phyloP scores from a whole-genome alignment of 2,329 filamentous ascomycete genomes.

The Sclerotinia sclerotiorum region DNA sequence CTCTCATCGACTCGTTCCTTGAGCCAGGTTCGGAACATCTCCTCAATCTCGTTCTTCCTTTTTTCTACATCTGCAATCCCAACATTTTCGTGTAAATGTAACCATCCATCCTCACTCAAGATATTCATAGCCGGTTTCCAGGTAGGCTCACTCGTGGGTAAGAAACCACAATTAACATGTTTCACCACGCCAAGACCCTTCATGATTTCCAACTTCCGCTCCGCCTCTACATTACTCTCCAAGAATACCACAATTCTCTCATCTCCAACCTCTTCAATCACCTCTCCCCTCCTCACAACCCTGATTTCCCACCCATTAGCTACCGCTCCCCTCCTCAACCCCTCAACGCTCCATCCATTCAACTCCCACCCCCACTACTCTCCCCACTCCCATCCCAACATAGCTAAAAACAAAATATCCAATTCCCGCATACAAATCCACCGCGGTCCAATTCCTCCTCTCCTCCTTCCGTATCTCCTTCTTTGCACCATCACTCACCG shows the following conservation, averaged over 20 bases:
- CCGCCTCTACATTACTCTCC: conserved; percentile 61
- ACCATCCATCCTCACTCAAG: conserved; percentile 49
- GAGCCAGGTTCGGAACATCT: conserved; percentile 29
- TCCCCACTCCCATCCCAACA: conserved; percentile 62
- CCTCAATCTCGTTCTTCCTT: conserved; percentile 33
- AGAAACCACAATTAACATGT: conserved; percentile 65
- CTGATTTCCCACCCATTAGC: conserved; percentile 65
- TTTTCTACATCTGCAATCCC: conserved; percentile 52
- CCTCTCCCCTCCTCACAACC: conserved; percentile 48
- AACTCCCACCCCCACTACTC: conserved; percentile 87
- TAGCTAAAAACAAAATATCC: conserved; percentile 94
- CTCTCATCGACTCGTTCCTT: conserved; percentile 20
- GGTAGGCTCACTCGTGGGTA: conserved; percentile 56
- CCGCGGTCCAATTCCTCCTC: conserved; percentile 43
- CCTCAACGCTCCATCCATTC: conserved; percentile 86
- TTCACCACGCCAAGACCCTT: conserved; percentile 41
- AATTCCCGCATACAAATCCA: conserved; percentile 90
- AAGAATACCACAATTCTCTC: conserved; percentile 66
- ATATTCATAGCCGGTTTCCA: conserved; percentile 56
- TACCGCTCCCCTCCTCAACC: conserved; percentile 70
- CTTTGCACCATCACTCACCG: neutral
- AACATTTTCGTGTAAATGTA: conserved; percentile 68
- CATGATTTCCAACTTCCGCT: conserved; percentile 35
- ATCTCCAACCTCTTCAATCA: conserved; percentile 43
- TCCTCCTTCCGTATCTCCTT: conserved; percentile 20